Percentiles rank a stretch among this genome's conserved stretches.
Evolutionary conservation across 331 rosid genomes (phyloP).

Genomic region (Spiraea crenata): DNA sequence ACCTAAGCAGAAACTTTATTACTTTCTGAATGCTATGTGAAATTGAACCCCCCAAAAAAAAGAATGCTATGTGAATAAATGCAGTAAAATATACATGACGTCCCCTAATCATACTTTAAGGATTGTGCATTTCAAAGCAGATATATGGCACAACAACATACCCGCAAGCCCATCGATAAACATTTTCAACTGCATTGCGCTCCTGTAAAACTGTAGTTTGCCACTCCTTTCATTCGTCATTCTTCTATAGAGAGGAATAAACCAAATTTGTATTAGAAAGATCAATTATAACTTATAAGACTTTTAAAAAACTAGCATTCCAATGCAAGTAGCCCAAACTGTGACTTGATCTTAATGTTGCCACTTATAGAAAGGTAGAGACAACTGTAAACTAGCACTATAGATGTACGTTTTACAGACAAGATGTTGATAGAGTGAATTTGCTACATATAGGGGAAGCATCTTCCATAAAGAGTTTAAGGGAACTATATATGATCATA

Average conservation of each 20-base stretch:
- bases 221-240: constrained; percentile 87
- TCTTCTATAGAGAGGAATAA: constrained; percentile 52
- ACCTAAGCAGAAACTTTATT: neutral
- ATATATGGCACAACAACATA: constrained; percentile 37
- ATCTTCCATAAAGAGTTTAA: neutral
- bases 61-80: neutral
- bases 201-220: constrained; percentile 74
- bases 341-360: neutral
- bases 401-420: neutral
- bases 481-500: neutral
- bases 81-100: neutral
- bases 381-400: neutral
- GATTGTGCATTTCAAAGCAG: constrained; percentile 18
- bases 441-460: neutral
- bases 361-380: neutral
- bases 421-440: neutral
- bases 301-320: neutral
- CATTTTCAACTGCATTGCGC: constrained; percentile 91
- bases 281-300: neutral
- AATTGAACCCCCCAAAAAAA: no score
- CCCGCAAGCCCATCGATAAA: constrained; percentile 97
- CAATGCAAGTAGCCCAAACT: neutral
- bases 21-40: neutral
- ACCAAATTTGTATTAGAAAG: neutral
- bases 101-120: constrained; percentile 4